These are phyloP conservation scores for Cinnamomum micranthum DNA, from an alignment of 164 flowering plant genomes.

Conservation along the genomic window DNA sequence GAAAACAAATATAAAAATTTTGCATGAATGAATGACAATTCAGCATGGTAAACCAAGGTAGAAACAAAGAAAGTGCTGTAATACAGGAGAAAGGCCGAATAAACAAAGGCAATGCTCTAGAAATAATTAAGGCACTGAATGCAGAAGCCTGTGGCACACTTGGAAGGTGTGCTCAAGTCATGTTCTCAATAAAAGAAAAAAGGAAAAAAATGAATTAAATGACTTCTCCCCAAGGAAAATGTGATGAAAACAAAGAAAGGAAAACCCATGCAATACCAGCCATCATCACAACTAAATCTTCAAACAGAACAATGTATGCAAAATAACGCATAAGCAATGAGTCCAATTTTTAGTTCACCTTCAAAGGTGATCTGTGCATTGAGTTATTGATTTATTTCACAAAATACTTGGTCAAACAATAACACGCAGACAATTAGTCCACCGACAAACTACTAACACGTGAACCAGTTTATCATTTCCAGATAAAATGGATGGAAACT, in stretches of 20 bases:
- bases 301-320: neutral
- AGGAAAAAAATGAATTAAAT: neutral
- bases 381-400: neutral
- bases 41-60: neutral
- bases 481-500: neutral
- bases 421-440: neutral
- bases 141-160: too few species aligned
- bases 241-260: neutral
- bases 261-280: neutral
- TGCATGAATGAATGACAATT: neutral
- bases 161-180: too few species aligned
- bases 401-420: neutral
- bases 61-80: neutral
- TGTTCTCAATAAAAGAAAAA: too few species aligned
- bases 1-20: neutral
- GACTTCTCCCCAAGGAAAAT: neutral
- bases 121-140: neutral
- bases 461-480: neutral
- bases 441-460: neutral
- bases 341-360: neutral
- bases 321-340: neutral
- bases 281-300: neutral
- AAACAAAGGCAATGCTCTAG: neutral
- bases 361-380: neutral
- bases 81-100: neutral